A percentile compares a stretch with the other conserved stretches of the same genome.
These are phyloP conservation scores for Eimeria necatrix DNA, from an alignment of 169 alveolate species.

Conservation along the genomic window DNA sequence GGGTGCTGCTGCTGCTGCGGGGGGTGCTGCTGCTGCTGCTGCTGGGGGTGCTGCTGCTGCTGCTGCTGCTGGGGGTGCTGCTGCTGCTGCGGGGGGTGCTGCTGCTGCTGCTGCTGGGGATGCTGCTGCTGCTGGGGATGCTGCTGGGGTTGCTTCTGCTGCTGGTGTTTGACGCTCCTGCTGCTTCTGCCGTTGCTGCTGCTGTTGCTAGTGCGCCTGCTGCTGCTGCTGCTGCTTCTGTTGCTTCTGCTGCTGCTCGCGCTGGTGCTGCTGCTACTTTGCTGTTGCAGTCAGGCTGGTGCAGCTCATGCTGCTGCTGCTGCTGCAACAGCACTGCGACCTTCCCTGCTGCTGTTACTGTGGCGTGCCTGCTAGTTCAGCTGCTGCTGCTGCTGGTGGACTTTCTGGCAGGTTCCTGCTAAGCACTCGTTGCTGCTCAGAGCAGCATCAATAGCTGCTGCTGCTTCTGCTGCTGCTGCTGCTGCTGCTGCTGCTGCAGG, in stretches of 20 bases:
- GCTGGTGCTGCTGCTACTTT: no score
- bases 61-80: no score
- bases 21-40: no score
- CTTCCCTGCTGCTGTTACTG: background rate
- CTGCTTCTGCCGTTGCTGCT: no score
- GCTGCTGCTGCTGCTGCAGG: slow-evolving; percentile 80
- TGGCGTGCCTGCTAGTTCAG: background rate
- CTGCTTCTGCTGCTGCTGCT: background rate
- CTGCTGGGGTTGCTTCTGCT: background rate
- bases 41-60: no score
- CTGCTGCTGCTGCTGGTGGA: slow-evolving; percentile 1
- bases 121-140: background rate
- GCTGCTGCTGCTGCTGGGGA: background rate
- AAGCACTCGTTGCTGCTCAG: background rate
- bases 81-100: background rate
- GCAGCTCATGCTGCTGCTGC: background rate
- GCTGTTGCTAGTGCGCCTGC: no score
- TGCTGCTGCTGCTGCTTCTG: no score
- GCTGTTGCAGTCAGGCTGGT: background rate
- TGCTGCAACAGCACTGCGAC: no score
- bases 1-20: no score
- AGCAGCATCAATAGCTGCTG: background rate
- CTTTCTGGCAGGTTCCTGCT: background rate
- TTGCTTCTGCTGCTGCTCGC: no score
- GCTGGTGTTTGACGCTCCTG: no score